Percentiles rank a stretch among this genome's conserved stretches.
Conservation (phyloP, 2,329 filamentous ascomycete genomes). For the Colletotrichum sp. region DNA sequence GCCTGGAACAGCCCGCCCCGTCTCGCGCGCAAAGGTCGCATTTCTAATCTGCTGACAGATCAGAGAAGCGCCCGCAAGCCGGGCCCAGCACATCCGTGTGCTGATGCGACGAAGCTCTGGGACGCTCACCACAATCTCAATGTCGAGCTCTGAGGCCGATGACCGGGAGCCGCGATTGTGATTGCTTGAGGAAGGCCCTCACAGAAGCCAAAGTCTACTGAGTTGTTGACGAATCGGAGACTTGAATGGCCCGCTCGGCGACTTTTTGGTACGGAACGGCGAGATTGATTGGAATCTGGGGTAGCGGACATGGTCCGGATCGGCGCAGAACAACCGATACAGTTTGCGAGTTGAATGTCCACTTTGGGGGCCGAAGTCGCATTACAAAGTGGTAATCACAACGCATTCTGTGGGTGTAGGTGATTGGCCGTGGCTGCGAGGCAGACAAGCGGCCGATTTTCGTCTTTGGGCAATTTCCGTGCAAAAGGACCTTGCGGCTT, state of each 20-base stretch:
- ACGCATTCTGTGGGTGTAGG: not conserved
- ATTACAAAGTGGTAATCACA: not conserved
- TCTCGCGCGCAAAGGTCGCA: not conserved
- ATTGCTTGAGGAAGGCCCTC: not conserved
- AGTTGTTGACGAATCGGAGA: not conserved
- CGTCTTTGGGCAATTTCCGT: not conserved
- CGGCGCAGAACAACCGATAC: not conserved
- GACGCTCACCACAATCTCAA: not conserved
- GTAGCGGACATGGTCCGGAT: slow-evolving; percentile 1
- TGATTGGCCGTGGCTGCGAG: not conserved
- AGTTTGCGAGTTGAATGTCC: not conserved
- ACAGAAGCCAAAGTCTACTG: not conserved
- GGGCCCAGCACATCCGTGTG: not conserved
- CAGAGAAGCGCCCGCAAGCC: not conserved
- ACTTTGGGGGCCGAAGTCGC: not conserved
- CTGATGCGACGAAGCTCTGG: not conserved
- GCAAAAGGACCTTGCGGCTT: not conserved
- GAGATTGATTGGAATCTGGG: not conserved
- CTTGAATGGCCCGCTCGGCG: not conserved
- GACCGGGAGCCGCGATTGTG: not conserved
- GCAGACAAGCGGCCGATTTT: not conserved
- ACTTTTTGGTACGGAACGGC: not conserved
- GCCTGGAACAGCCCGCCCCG: not conserved
- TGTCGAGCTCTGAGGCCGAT: not conserved
- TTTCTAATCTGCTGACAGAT: slow-evolving; percentile 10